Conservation (phyloP, 345 rosid species). For the Moringa oleifera region DNA sequence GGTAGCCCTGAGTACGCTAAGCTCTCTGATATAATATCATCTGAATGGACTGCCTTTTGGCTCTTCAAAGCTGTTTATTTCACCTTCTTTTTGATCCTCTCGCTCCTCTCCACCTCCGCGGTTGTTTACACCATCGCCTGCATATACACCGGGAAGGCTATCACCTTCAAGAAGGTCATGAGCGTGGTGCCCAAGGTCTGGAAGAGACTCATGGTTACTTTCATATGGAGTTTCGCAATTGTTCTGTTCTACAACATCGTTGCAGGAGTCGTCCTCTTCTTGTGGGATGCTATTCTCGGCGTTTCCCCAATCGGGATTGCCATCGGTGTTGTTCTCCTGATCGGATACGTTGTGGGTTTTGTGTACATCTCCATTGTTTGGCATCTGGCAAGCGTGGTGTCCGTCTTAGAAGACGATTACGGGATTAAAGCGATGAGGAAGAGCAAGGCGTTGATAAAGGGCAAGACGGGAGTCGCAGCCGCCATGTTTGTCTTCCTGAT, state of each 20-base stretch:
- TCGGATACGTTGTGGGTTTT: conserved; percentile 20
- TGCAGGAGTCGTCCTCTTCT: conserved; percentile 1
- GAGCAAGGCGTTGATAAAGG: conserved; percentile 33
- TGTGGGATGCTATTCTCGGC: not conserved
- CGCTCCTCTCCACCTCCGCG: conserved; percentile 38
- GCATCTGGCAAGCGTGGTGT: conserved; percentile 51
- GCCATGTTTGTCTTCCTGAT: conserved; percentile 18
- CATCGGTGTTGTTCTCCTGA: not conserved
- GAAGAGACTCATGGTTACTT: conserved; percentile 48
- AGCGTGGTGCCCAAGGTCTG: conserved; percentile 39
- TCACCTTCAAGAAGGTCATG: conserved; percentile 33
- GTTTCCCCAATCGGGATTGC: not conserved
- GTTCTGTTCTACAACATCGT: conserved; percentile 24
- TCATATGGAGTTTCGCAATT: conserved; percentile 28
- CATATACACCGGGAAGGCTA: conserved; percentile 30
- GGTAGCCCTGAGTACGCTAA: conserved; percentile 13
- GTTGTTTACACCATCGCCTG: conserved; percentile 41
- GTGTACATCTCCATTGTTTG: conserved; percentile 38
- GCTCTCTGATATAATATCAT: conserved; percentile 11
- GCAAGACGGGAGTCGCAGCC: conserved; percentile 27
- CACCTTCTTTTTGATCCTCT: conserved; percentile 30
- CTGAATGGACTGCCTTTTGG: conserved; percentile 26
- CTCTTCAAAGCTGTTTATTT: conserved; percentile 31
- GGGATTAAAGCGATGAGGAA: conserved; percentile 48
- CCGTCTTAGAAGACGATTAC: conserved; percentile 41